Evolutionary conservation across 2,329 filamentous ascomycete genomes (phyloP).

Genomic region (Alternaria sp.): DNA sequence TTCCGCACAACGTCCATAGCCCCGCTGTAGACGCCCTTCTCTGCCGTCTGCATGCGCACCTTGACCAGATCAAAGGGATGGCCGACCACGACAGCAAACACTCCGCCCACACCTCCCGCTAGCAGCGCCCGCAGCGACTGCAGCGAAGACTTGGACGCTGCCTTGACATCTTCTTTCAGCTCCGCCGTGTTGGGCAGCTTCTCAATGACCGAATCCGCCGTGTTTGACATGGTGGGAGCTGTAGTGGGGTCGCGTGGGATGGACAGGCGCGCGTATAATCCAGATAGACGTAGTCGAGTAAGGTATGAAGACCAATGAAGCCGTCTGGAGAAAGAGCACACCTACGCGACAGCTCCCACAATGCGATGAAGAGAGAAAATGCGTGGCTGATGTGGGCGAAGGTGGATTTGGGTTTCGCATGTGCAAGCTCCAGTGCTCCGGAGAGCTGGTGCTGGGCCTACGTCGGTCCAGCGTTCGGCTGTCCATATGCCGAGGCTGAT

Average conservation of each 20-base stretch:
- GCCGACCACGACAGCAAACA: conserved; percentile 90
- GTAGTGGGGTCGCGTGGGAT: conserved; percentile 5
- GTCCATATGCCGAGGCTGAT: conserved; percentile 29
- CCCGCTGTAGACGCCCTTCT: conserved; percentile 87
- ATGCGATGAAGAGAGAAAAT: conserved; percentile 7
- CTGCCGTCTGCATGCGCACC: conserved; percentile 94
- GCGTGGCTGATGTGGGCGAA: conserved; percentile 14
- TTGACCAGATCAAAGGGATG: conserved; percentile 99
- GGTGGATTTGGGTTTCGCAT: conserved; percentile 28
- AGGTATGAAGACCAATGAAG: conserved; percentile 1
- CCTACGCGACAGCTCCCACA: neutral
- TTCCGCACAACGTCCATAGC: conserved; percentile 92
- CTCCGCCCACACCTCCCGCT: conserved; percentile 89
- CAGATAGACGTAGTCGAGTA: conserved; percentile 8
- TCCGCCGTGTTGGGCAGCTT: conserved; percentile 50
- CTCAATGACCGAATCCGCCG: conserved; percentile 32
- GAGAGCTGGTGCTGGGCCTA: conserved; percentile 26
- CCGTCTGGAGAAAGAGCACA: neutral
- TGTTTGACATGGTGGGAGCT: conserved; percentile 30
- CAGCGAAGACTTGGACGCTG: conserved; percentile 60
- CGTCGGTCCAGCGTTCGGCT: conserved; percentile 31
- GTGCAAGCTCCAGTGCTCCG: conserved; percentile 37
- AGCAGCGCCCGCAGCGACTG: conserved; percentile 79
- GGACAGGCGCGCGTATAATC: neutral
- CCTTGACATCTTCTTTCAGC: conserved; percentile 60